A percentile compares a stretch with the other conserved stretches of the same genome.
These are phyloP conservation scores for Fragaria vesca DNA, from an alignment of 306 rosid genomes.

Conservation along the genomic window DNA sequence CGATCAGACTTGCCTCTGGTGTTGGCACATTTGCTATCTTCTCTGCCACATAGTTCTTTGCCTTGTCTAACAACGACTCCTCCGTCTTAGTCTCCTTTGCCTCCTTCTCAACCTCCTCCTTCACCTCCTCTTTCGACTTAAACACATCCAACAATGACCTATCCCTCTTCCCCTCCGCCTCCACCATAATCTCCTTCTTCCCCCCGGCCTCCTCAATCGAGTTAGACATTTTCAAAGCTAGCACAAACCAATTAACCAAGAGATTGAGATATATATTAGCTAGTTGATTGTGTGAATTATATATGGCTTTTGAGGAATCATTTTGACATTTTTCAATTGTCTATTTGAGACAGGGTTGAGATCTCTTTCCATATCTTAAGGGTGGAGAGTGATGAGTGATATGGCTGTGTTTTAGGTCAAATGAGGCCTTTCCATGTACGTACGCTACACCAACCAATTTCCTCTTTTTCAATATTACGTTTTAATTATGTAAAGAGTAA, in stretches of 20 bases:
- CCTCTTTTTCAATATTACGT: not conserved
- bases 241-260: not conserved
- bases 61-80: constrained; percentile 43
- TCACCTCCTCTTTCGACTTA: not conserved
- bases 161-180: not conserved
- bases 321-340: not conserved
- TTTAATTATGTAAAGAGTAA: not conserved
- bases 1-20: constrained; percentile 64
- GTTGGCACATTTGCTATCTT: constrained; percentile 52
- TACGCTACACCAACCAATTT: constrained; percentile 10
- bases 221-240: not conserved
- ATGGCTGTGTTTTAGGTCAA: constrained; percentile 12
- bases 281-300: not conserved
- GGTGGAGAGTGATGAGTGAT: constrained; percentile 3
- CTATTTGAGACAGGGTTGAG: constrained; percentile 6
- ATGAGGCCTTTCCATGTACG: not conserved
- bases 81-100: not conserved
- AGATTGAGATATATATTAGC: not conserved
- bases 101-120: not conserved
- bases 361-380: constrained; percentile 1
- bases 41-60: constrained; percentile 58
- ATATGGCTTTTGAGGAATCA: not conserved
- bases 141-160: constrained; percentile 21
- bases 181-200: not conserved
- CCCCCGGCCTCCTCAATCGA: not conserved